Percentiles rank a stretch among this genome's conserved stretches.
Evolutionary conservation across 345 rosid species (phyloP).

Genomic region (Moricandia moricandioides): DNA sequence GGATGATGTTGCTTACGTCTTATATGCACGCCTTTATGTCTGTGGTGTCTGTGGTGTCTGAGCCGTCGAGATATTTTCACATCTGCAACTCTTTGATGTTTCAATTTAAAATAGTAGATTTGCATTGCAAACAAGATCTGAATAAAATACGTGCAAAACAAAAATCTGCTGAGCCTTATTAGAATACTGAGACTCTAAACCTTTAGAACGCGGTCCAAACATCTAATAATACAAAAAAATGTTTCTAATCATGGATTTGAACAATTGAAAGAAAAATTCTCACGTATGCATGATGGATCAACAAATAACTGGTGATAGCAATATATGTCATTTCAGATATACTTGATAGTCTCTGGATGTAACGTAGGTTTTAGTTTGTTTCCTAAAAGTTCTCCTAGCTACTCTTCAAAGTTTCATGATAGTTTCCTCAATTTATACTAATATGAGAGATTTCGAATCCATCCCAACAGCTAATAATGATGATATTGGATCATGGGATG

Average conservation of each 20-base stretch:
- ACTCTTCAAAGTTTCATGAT: not conserved
- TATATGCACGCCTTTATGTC: conserved; percentile 19
- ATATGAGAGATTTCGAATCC: not conserved
- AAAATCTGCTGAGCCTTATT: not conserved
- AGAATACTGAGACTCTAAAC: conserved; percentile 9
- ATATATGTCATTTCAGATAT: not conserved
- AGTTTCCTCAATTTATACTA: not conserved
- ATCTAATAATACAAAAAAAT: not conserved
- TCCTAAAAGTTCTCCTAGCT: not conserved
- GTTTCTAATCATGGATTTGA: not conserved
- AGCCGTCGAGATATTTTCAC: conserved; percentile 18
- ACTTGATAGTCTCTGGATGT: not conserved
- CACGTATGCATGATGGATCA: not conserved
- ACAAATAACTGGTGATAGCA: not conserved
- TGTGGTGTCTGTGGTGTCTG: conserved; percentile 3
- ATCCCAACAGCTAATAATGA: not conserved
- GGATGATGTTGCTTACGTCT: conserved; percentile 28
- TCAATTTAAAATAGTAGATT: conserved; percentile 12
- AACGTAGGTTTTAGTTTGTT: conserved; percentile 2
- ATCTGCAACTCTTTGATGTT: conserved; percentile 6
- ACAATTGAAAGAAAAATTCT: not conserved
- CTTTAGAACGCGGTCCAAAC: not conserved
- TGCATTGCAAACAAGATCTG: conserved; percentile 18
- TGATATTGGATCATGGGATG: not conserved
- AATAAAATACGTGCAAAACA: not conserved